Base-by-base conservation (phyloP, 495 filamentous ascomycete species). In the Aspergillus nidulans region DNA sequence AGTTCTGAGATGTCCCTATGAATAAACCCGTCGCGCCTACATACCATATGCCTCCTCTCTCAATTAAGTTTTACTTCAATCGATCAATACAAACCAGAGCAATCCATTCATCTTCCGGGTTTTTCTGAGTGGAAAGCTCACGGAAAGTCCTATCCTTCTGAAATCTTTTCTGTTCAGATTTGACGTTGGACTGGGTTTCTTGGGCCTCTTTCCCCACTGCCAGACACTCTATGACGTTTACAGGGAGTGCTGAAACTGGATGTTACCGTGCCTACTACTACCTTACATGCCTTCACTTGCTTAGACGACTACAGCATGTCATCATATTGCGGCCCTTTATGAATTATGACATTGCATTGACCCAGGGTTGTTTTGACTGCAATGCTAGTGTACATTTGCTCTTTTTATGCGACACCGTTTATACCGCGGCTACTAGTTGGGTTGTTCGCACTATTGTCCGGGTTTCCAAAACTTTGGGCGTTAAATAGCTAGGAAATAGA, bases 1-100 rank as follows among this genome's bases (percentile, higher is more conserved):
- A 77, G 73, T 39, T 73, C 75, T 3, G 73, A 75, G 44, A 69
- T 69, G 68, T 63, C 64, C 28, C 55, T 71, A 30, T 30, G 26
- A 30, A n/a, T n/a, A n/a, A n/a, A n/a, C n/a, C n/a, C n/a, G n/a
- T n/a, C n/a, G n/a, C n/a, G n/a, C 26, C 26, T 28, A 28, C 26
- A 4, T 28, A 28, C 26, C 26, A n/a, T 38, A 19, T 53, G 23
- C 16, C 39, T 41, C 36, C 10, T 6, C 38, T 41, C n/a, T 41
- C 38, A 41, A 34, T 28, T 9, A 5, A 9, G 9, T 9, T 28
- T 4, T 28, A 5, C 26, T 28, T 4, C 9, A 28, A 28, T 9
- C 9, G 26, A 28, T 4, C 26, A 9, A 28, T n/a, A n/a, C n/a
- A n/a, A n/a, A n/a, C n/a, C n/a, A n/a, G 26, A 30, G 26, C 26